These are phyloP conservation scores for Penicillium crystallinum DNA, from an alignment of 495 filamentous ascomycete genomes.

Conservation along the genomic window DNA sequence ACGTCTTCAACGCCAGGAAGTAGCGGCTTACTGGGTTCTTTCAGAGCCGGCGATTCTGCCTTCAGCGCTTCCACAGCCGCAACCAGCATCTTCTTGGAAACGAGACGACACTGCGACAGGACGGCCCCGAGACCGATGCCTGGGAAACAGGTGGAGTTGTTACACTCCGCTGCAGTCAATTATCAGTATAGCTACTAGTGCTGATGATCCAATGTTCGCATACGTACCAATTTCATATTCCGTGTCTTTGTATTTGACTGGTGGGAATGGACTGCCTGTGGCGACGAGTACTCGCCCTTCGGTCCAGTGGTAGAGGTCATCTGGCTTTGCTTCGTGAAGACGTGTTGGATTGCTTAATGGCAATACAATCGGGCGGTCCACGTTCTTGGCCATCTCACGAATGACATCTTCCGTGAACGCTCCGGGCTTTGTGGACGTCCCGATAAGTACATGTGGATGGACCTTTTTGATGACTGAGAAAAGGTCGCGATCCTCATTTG, in stretches of 20 bases:
- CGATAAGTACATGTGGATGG: slow-evolving; percentile 77
- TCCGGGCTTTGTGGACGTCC: slow-evolving; percentile 77
- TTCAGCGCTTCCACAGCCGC: slow-evolving; percentile 72
- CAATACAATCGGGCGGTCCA: slow-evolving; percentile 73
- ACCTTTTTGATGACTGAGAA: slow-evolving; percentile 63
- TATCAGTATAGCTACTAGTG: background rate
- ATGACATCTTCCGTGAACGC: slow-evolving; percentile 73
- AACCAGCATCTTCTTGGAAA: slow-evolving; percentile 78
- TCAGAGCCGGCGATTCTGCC: slow-evolving; percentile 61
- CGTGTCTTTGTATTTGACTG: slow-evolving; percentile 61
- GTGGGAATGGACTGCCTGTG: slow-evolving; percentile 78
- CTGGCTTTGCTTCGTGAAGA: slow-evolving; percentile 75
- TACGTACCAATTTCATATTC: slow-evolving; percentile 58
- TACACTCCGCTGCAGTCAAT: slow-evolving; percentile 67
- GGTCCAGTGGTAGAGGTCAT: slow-evolving; percentile 76
- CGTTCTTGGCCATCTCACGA: slow-evolving; percentile 72
- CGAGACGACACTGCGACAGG: slow-evolving; percentile 53
- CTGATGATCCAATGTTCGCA: background rate
- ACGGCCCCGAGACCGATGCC: slow-evolving; percentile 80
- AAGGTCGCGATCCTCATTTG: slow-evolving; percentile 51
- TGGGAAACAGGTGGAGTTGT: slow-evolving; percentile 84
- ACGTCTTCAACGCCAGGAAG: slow-evolving; percentile 75
- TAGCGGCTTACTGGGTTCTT: slow-evolving; percentile 51
- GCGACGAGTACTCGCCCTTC: slow-evolving; percentile 74
- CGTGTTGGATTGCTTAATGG: slow-evolving; percentile 83